Evolutionary conservation across 139 green algal species (phyloP).

Genomic region (Tetraselmis chui): DNA sequence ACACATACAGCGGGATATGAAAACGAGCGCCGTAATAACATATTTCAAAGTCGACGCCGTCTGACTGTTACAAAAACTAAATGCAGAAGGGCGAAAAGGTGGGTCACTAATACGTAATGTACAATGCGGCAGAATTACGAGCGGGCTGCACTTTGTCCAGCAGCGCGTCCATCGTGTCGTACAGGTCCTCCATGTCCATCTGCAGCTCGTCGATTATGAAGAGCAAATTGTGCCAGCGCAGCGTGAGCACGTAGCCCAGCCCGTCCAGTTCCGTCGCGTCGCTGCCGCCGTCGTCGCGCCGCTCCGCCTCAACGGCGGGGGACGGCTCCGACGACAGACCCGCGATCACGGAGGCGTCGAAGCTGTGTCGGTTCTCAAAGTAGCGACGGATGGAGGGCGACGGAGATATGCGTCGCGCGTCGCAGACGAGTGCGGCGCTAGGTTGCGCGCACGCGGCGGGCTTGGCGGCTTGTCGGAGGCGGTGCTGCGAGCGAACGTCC

Average conservation of each 20-base stretch:
- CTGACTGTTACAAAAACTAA: too few species aligned
- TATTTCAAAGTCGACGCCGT: too few species aligned
- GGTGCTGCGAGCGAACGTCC: neutral
- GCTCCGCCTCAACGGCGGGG: too few species aligned
- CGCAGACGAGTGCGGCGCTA: too few species aligned
- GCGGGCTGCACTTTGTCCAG: neutral
- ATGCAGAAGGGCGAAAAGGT: too few species aligned
- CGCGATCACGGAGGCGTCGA: neutral
- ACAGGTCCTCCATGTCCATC: neutral
- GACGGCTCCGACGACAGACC: neutral
- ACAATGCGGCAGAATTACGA: neutral
- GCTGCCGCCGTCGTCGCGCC: neutral
- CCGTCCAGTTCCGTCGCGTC: too few species aligned
- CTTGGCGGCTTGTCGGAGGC: neutral
- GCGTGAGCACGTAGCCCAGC: neutral
- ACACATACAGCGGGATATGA: neutral
- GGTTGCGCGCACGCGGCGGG: too few species aligned
- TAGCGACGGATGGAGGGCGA: neutral
- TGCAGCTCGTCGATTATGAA: neutral
- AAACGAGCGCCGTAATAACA: too few species aligned
- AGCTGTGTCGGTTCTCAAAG: neutral
- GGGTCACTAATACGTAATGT: too few species aligned
- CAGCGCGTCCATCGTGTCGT: neutral
- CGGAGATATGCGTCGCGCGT: neutral
- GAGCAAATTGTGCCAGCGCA: neutral